Percentiles rank a stretch among this genome's conserved stretches.
Evolutionary conservation across 2,329 filamentous ascomycete species (phyloP).

Genomic region (Aspergillus vadensis): DNA sequence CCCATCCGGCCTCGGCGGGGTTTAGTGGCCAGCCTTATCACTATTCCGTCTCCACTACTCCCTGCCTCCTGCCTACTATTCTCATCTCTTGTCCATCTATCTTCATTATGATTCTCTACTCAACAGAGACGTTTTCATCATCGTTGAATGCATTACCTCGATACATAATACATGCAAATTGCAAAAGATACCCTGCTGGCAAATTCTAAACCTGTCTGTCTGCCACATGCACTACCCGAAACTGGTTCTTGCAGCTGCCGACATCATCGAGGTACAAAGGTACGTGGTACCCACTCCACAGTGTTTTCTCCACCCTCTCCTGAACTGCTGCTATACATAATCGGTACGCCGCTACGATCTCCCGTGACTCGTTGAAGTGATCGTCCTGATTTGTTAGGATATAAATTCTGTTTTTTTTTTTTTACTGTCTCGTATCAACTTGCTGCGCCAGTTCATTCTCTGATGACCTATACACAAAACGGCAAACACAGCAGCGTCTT

Average conservation of each 20-base stretch:
- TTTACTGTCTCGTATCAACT: background rate
- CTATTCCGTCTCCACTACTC: background rate
- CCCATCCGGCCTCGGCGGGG: background rate
- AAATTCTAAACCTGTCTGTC: background rate
- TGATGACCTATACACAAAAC: background rate
- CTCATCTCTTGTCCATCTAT: background rate
- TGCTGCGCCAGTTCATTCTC: background rate
- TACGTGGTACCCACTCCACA: background rate
- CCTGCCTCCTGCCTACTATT: background rate
- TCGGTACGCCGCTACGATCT: background rate
- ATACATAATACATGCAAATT: too few relatives aligned
- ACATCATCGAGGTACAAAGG: background rate
- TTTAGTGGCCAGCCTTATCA: background rate
- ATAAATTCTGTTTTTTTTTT: too few relatives aligned
- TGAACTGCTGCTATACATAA: background rate
- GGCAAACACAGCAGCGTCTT: background rate
- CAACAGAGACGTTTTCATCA: too few relatives aligned
- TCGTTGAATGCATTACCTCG: too few relatives aligned
- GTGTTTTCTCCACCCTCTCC: conserved; percentile 1
- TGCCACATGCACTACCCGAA: background rate
- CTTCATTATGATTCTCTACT: too few relatives aligned
- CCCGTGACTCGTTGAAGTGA: background rate
- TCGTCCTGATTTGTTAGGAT: background rate
- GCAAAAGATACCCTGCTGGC: background rate
- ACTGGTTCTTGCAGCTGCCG: background rate